phyloP scores from a whole-genome alignment of 2,329 filamentous ascomycete species.

The Pseudodiploospora longispora region DNA sequence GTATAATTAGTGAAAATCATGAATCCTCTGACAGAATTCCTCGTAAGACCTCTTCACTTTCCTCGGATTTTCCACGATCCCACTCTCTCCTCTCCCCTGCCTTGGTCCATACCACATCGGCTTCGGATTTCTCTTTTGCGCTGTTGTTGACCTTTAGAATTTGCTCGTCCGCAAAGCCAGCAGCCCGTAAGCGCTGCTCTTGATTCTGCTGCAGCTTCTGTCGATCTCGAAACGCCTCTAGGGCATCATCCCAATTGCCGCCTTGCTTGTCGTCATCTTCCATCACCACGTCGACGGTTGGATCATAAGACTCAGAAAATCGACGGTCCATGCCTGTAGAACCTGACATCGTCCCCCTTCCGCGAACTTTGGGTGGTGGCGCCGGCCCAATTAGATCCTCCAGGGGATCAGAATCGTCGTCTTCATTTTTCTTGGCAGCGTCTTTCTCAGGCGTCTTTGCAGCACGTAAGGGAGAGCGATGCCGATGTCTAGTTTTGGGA shows the following conservation, averaged over 20 bases:
- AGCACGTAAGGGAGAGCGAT: conserved; percentile 18
- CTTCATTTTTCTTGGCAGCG: conserved; percentile 1
- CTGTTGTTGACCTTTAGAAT: conserved; percentile 54
- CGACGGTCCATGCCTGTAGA: conserved; percentile 67
- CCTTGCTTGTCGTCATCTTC: conserved; percentile 37
- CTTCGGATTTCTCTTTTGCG: conserved; percentile 44
- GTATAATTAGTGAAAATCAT: not conserved
- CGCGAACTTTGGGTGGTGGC: conserved; percentile 48
- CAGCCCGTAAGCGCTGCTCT: conserved; percentile 64
- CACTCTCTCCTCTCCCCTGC: conserved; percentile 55
- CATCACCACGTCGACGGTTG: conserved; percentile 41
- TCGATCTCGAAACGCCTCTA: conserved; percentile 73
- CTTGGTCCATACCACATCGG: conserved; percentile 66
- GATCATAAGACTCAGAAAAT: conserved; percentile 61
- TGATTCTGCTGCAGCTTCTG: conserved; percentile 69
- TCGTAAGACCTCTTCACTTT: conserved; percentile 1
- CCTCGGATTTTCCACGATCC: conserved; percentile 44
- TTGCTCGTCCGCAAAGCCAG: conserved; percentile 70
- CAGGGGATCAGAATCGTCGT: conserved; percentile 56
- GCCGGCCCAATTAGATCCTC: conserved; percentile 72
- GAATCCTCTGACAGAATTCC: conserved; percentile 9
- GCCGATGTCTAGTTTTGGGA: conserved; percentile 21
- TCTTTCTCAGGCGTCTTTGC: conserved; percentile 7
- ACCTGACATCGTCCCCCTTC: conserved; percentile 57
- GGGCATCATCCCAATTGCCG: conserved; percentile 70